Evolutionary conservation across 179 eudicot genomes (phyloP), one percentile per base, ranked within the genome.

Genomic region (Vitellaria paradoxa): DNA sequence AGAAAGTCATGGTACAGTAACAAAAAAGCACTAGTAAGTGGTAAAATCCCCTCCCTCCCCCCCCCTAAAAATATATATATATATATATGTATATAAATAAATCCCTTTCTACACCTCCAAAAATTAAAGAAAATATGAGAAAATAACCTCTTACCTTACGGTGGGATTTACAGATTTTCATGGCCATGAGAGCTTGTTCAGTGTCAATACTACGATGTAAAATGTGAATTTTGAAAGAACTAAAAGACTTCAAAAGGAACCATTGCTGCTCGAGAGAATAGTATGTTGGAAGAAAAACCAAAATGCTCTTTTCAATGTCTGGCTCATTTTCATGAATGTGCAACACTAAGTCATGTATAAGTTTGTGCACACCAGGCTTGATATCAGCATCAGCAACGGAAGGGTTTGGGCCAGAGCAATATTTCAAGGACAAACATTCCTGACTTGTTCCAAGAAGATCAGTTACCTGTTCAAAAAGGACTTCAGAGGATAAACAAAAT

Each of bases 261-360:
- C 97, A 95, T 65, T 93, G 97, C 82, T 90, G 89, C 91, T 91
- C 99, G 18, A 95, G 83, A 59, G 89, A 82, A 81, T 86, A 80
- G 81, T 93, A 95, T 65, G 99, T 93, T 11, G 99, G 99, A 78
- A 95, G 95, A 81, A 95, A 95, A 76, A 95, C 79, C 87, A 95
- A 87, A 72, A 93, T 93, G 84, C 99, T 87, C 81, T 95, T 95
- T 79, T 87, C 93, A 42, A 95, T 90, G 77, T 93, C 95, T 47
- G 89, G 88, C 84, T 95, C 99, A 80, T 83, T 93, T 77, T 85
- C 79, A 76, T 95, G 97, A 74, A 95, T 89, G 82, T 87, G 80
- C 74, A 91, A 10, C 78, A 95, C 87, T 81, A 95, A 82, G 73
- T 90, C 86, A 81, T 87, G 97, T 64, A 95, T 90, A 71, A 95